Evolutionary conservation across 75 land plant species (phyloP), one percentile per base, ranked within the genome.

Genomic region (Azolla pinnata): DNA sequence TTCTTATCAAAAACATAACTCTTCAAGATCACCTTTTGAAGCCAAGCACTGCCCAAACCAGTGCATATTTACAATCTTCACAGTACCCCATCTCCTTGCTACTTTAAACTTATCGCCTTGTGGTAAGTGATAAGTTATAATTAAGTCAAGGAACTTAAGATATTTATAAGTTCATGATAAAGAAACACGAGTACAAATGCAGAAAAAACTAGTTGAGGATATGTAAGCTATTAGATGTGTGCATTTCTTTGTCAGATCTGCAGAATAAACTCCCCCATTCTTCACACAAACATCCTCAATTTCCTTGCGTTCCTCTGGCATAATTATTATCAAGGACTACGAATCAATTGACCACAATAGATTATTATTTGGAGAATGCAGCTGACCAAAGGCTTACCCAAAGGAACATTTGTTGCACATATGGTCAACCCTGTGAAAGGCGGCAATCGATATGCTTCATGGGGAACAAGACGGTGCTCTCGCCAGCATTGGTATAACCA

Each of bases 401-500:
- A 67, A 30, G 79, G 75, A 30, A 89, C 68, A 61, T 77, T 74
- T 2, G 85, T 87, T 19, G 78, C 96, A 65, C 90, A 89, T 9
- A 95, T 83, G 16, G 60, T 79, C 59, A 95, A 72, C 5, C 98
- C 99, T 45, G 74, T 40, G 55, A 95, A 85, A 31, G 96, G 83
- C 56, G 66, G 90, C 64, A 93, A 68, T 60, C 73, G 70, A 60
- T 69, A 68, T 33, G 90, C 63, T 48, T 83, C 87, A 31, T 89
- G 87, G 30, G 98, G 85, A 44, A 89, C 87, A 71, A 83, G 63
- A 32, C 89, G 86, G 62, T 93, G 96, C 71, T 89, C 90, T 28
- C 25, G 71, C 73, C 81, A 86, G 54, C 96, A 93, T 32, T 85
- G 96, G 52, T 68, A 23, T 69, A 93, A 49, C 98, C 98, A 93